Conservation (phyloP, 345 rosid species). For the Acer negundo region DNA sequence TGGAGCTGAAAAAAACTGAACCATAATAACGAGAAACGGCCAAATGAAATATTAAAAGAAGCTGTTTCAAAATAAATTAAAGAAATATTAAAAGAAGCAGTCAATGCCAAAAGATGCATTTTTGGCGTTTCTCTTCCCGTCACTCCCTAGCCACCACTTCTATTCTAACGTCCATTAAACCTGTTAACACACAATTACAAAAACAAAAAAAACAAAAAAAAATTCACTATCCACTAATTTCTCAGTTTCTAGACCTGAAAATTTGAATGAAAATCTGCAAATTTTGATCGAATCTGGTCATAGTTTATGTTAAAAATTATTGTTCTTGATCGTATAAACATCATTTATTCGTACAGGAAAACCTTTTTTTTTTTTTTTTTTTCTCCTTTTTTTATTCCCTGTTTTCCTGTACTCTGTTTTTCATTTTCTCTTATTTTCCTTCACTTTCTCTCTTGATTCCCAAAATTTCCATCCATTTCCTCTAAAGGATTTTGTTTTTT, state of each 20-base stretch:
- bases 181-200: too few relatives aligned
- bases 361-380: neutral
- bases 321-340: neutral
- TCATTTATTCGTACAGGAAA: neutral
- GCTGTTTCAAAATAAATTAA: neutral
- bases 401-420: conserved; percentile 6
- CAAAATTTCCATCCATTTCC: neutral
- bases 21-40: neutral
- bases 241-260: neutral
- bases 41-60: neutral
- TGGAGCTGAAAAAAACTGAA: neutral
- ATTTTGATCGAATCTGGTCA: neutral
- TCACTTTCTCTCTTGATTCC: neutral
- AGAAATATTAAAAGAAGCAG: neutral
- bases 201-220: neutral
- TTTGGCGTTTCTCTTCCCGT: conserved; percentile 18
- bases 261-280: neutral
- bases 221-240: neutral
- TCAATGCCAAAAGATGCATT: conserved; percentile 5
- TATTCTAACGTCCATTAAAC: conserved; percentile 15
- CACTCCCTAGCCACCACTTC: conserved; percentile 23
- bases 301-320: neutral
- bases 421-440: neutral
- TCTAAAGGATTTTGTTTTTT: neutral
- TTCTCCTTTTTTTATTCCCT: neutral